Base-by-base conservation (phyloP, 371 early-diverging fungal species). In the Parasitella parasitica region DNA sequence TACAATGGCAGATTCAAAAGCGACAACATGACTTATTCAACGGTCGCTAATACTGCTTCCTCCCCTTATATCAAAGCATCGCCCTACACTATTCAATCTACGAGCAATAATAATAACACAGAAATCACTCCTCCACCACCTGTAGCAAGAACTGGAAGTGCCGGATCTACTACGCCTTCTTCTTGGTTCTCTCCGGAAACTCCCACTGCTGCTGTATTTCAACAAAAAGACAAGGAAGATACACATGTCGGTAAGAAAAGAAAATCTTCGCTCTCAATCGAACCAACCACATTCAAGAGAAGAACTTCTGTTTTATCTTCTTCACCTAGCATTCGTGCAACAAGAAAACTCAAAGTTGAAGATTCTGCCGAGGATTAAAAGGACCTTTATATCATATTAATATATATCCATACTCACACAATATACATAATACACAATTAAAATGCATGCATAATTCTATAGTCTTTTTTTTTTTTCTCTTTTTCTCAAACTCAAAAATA, bases 181-280 rank as follows among this genome's bases (percentile, higher is more conserved):
- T 63, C 68, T 35, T 68, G 68, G 68, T 51, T 59, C 11, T 68
- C 68, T 5, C 68, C 68, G 15, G 68, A 68, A 55, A 63, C 68
- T 26, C 68, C 63, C 18, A 68, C 63, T 24, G 66, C 66, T 16
- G 66, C 56, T 7, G 20, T 65, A 30, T 65, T 59, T 16, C 64
- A 64, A 16, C 63, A 63, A 30, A 41, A 60, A 38, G 49, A 48
- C 3, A 28, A 26, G 12, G 28, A 28, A 32, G 50, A 49, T 27
- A 27, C 26, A 8, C 32, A 32, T 18, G 38, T 30, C 2, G 32
- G 41, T 12, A 32, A 8, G 4, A 61, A 61, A n/a, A 38, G 57
- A 18, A 57, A 57, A 43, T 43, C 55, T 3, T 54, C 55, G 20
- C 43, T 43, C 12, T 43, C 43, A 18, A 43, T 43, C 8, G 43